Percentiles rank a stretch among this genome's conserved stretches.
phyloP scores from a whole-genome alignment of 2,329 filamentous ascomycete species.

The Moelleriella libera region DNA sequence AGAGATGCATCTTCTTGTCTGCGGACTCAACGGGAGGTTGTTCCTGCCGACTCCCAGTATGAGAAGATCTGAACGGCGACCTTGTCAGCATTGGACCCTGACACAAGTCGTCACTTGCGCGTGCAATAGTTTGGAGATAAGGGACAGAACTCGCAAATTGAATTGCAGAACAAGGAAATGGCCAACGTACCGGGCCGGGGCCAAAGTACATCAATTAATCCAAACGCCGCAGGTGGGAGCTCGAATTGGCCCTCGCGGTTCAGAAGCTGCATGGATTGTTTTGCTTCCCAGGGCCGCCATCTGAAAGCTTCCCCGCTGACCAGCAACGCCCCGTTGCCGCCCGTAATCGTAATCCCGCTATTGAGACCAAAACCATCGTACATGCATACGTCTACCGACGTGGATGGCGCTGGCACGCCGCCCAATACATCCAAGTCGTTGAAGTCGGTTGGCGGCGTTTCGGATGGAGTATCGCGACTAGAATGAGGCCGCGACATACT shows the following conservation, averaged over 20 bases:
- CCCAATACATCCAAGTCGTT: constrained; percentile 64
- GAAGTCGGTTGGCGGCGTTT: constrained; percentile 46
- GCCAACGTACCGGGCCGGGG: constrained; percentile 67
- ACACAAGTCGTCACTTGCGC: too few species aligned
- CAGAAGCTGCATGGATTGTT: constrained; percentile 34
- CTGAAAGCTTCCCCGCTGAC: constrained; percentile 76
- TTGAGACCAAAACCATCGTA: constrained; percentile 76
- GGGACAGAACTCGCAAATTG: not conserved
- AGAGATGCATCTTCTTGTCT: constrained; percentile 58
- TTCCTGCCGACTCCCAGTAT: constrained; percentile 74
- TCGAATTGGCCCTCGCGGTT: constrained; percentile 78
- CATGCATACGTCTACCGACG: constrained; percentile 70
- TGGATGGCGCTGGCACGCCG: constrained; percentile 62
- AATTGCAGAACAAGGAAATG: not conserved
- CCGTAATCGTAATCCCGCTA: constrained; percentile 58
- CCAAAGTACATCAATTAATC: constrained; percentile 64
- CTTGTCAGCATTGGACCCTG: too few species aligned
- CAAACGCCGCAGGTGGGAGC: constrained; percentile 55
- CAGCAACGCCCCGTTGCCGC: constrained; percentile 61
- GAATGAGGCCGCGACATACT: constrained; percentile 4
- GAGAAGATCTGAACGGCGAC: constrained; percentile 50
- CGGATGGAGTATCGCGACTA: constrained; percentile 12
- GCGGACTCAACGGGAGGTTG: constrained; percentile 63
- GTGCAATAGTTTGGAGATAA: not conserved
- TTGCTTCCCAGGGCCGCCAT: constrained; percentile 69